Base-by-base conservation (phyloP, 345 rosid species). In the Mangifera indica region DNA sequence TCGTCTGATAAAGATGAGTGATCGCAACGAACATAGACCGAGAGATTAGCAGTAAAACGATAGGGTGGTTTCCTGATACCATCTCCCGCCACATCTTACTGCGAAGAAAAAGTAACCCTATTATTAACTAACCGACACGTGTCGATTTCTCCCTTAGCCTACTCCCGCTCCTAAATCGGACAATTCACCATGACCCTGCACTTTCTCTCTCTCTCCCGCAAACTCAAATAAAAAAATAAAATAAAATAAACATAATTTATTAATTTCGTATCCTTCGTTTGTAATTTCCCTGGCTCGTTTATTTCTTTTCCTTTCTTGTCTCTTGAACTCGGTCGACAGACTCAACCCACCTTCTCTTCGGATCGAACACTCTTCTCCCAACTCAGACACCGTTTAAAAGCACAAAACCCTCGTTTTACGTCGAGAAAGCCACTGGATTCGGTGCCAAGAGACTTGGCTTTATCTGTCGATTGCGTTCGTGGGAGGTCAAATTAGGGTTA, bases 311-410 rank as follows among this genome's bases (percentile, higher is more conserved):
- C 17, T 20, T 79, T 67, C 17, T 63, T 71, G 75, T 76, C 77
- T 82, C 74, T 73, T 77, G 76, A 82, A 68, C 85, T 76, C 78
- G 81, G 77, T 72, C 79, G 76, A 72, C 70, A 66, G 60, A 76
- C 69, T 77, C 75, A 45, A 37, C 75, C 56, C 81, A 72, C 69
- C 46, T 40, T 66, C 72, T 76, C 77, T 66, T 63, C 65, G 40
- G 76, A 63, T 79, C 82, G 59, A 45, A 62, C 55, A 77, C 70
- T 11, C 13, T 3, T 49, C 6, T 70, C 60, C 71, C 63, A 48
- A 52, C 71, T 53, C 64, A 24, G 44, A 44, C 18, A 65, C 61
- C 20, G 45, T 25, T 15, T 10, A 44, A 14, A 1, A 24, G 3
- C 14, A 5, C 24, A n/a, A 42, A 17, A 63, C 11, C 9, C 45